A percentile compares a stretch with the other conserved stretches of the same genome.
phyloP scores from a whole-genome alignment of 2,329 filamentous ascomycete species.

The Colletotrichum siamense region DNA sequence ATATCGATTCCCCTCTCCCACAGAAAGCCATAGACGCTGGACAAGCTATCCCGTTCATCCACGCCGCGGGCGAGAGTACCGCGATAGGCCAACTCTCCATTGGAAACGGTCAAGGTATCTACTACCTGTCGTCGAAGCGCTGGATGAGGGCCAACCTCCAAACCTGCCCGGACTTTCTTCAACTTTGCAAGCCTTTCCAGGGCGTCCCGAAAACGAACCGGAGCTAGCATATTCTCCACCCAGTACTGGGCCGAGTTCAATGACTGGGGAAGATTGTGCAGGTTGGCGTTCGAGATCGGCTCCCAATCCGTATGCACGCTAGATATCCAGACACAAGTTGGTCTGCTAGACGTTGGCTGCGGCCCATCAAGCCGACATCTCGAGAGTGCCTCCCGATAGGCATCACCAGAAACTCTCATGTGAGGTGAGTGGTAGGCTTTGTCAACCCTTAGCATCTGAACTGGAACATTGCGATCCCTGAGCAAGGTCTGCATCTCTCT shows the following conservation, averaged over 20 bases:
- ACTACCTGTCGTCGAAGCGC: constrained; percentile 43
- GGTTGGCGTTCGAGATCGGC: not conserved
- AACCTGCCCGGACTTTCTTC: not conserved
- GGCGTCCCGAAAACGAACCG: constrained; percentile 30
- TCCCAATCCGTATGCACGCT: constrained; percentile 6
- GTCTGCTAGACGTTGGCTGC: constrained; percentile 33
- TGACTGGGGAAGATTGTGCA: not conserved
- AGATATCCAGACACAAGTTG: not conserved
- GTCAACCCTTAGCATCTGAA: constrained; percentile 27
- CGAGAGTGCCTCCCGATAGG: not conserved
- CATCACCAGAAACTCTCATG: constrained; percentile 16
- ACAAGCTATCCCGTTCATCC: constrained; percentile 23
- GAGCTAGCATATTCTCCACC: constrained; percentile 31
- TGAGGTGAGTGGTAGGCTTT: constrained; percentile 36
- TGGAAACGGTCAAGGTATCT: constrained; percentile 27
- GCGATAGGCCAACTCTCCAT: constrained; percentile 25
- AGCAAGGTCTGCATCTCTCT: constrained; percentile 25
- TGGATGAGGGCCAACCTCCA: constrained; percentile 40
- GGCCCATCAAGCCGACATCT: constrained; percentile 20
- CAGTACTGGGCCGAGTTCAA: constrained; percentile 27
- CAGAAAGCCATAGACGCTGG: constrained; percentile 23
- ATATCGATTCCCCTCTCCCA: constrained; percentile 23
- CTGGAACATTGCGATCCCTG: constrained; percentile 21
- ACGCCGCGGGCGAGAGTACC: constrained; percentile 25
- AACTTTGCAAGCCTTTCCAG: constrained; percentile 1